phyloP scores from a whole-genome alignment of 371 early-diverging fungal species.

The Phascolomyces articulosus region DNA sequence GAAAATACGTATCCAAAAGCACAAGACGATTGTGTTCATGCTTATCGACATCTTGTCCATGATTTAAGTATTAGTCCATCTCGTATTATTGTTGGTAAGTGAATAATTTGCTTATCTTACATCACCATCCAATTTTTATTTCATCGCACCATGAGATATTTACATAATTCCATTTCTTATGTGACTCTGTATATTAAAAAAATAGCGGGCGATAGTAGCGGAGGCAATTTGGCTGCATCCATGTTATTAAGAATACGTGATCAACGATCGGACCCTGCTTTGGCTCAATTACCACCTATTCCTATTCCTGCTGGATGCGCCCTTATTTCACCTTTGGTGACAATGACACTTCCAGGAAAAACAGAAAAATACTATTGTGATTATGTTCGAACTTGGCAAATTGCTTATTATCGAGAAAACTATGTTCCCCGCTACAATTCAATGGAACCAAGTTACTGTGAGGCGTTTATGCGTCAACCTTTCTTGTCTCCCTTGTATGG shows the following conservation, averaged over 20 bases:
- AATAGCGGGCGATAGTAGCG: conserved; percentile 40
- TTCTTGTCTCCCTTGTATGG: conserved; percentile 28
- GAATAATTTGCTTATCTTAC: too few relatives aligned
- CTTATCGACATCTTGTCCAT: conserved; percentile 34
- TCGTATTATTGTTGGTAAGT: conserved; percentile 31
- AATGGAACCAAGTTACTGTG: conserved; percentile 4
- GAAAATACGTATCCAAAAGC: conserved; percentile 29
- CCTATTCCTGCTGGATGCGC: conserved; percentile 28
- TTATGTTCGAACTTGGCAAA: background rate
- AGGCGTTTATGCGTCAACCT: conserved; percentile 18
- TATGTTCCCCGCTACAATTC: conserved; percentile 11
- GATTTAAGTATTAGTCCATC: conserved; percentile 27
- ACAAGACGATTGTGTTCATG: conserved; percentile 28
- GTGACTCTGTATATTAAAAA: background rate
- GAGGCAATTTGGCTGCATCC: conserved; percentile 29
- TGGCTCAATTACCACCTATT: conserved; percentile 11
- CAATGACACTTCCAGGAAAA: conserved; percentile 8
- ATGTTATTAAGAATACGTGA: conserved; percentile 15
- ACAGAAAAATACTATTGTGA: conserved; percentile 10
- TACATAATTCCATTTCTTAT: too few relatives aligned
- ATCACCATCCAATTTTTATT: too few relatives aligned
- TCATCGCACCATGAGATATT: too few relatives aligned
- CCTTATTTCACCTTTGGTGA: conserved; percentile 38
- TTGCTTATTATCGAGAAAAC: background rate
- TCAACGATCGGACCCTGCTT: conserved; percentile 12